Conservation (phyloP, 768 basidiomycete genomes). For the Clathrus columnatus region DNA sequence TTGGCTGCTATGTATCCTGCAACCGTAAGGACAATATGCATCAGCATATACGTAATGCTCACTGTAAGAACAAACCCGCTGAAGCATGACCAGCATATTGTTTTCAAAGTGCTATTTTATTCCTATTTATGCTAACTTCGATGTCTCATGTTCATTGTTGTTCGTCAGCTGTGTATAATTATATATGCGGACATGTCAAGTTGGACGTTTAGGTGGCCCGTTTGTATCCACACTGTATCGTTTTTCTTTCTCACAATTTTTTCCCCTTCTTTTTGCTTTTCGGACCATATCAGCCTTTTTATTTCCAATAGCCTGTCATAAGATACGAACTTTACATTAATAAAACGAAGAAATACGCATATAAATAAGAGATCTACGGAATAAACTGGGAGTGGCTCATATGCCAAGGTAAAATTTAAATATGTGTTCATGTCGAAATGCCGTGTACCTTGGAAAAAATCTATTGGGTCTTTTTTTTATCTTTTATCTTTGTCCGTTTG, state of each 20-base stretch:
- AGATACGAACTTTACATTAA: not conserved
- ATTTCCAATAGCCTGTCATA: not conserved
- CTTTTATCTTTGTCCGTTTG: slow-evolving; percentile 11
- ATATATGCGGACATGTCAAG: too few species aligned
- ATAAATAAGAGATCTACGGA: not conserved
- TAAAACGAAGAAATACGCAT: not conserved
- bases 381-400: not conserved
- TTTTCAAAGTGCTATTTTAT: not conserved
- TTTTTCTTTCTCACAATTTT: not conserved
- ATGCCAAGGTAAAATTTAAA: too few species aligned
- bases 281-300: not conserved
- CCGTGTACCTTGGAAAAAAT: not conserved
- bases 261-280: not conserved
- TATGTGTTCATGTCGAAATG: too few species aligned
- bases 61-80: not conserved
- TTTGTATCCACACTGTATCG: too few species aligned
- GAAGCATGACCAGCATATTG: not conserved
- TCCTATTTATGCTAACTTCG: not conserved
- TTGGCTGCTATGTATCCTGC: not conserved
- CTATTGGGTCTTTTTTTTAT: slow-evolving; percentile 4
- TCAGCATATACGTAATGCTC: not conserved
- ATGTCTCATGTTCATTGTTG: not conserved
- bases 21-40: not conserved
- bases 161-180: not conserved
- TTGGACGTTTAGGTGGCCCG: too few species aligned